Percentiles rank a stretch among this genome's conserved stretches.
Evolutionary conservation across 1,284 basidiomycete genomes (phyloP).

Genomic region (Neonothopanus nambi): DNA sequence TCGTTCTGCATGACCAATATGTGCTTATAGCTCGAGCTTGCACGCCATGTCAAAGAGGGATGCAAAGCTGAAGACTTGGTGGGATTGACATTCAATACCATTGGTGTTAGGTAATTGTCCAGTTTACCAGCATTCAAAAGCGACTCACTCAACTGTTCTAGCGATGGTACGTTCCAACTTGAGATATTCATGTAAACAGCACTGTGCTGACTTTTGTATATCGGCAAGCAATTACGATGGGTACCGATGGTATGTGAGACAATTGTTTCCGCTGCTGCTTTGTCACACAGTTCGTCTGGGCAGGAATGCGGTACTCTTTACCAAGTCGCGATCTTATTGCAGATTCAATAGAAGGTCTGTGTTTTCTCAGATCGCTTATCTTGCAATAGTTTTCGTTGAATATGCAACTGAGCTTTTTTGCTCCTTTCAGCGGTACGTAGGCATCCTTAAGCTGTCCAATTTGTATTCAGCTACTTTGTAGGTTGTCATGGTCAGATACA

Average conservation of each 20-base stretch:
- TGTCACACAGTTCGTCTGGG: background rate
- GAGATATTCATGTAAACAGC: background rate
- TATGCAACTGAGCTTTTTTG: background rate
- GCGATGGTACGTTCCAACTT: slow-evolving; percentile 6
- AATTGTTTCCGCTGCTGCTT: background rate
- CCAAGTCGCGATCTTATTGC: slow-evolving; percentile 90
- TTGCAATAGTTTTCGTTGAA: too few species aligned
- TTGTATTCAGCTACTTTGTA: slow-evolving; percentile 25
- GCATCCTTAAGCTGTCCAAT: background rate
- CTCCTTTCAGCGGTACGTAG: slow-evolving; percentile 3
- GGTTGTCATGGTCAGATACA: slow-evolving; percentile 63
- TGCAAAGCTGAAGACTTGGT: slow-evolving; percentile 76
- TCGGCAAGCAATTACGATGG: slow-evolving; percentile 78
- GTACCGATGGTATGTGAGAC: slow-evolving; percentile 63
- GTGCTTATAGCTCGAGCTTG: slow-evolving; percentile 64
- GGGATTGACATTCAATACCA: slow-evolving; percentile 78
- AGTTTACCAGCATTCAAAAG: background rate
- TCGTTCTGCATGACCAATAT: background rate
- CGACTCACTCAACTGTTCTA: background rate
- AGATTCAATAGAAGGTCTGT: slow-evolving; percentile 84
- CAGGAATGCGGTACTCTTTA: slow-evolving; percentile 85
- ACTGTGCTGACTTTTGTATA: background rate
- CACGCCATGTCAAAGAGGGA: slow-evolving; percentile 73
- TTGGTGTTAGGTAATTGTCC: slow-evolving; percentile 63
- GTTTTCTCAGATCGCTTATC: background rate